phyloP scores from a whole-genome alignment of 2,329 filamentous ascomycete genomes.

The Trichoderma semiorbis region DNA sequence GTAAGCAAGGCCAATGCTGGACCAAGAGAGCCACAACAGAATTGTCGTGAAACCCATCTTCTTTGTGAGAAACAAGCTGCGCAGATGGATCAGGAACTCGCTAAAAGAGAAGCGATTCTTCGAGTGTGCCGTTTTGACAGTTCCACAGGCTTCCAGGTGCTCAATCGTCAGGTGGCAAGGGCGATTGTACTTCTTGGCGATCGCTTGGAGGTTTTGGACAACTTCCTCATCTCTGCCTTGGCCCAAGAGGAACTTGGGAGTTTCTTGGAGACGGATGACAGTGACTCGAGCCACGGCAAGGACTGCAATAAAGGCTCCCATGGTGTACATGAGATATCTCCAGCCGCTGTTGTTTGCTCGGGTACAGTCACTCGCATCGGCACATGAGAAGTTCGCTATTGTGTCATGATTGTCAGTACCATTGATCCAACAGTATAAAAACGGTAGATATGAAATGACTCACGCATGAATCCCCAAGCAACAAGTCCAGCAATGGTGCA shows the following conservation, averaged over 20 bases:
- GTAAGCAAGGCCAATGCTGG: slow-evolving; percentile 62
- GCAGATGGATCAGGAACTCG: slow-evolving; percentile 46
- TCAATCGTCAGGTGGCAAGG: slow-evolving; percentile 40
- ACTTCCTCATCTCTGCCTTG: slow-evolving; percentile 50
- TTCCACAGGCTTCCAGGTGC: slow-evolving; percentile 38
- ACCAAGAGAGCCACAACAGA: slow-evolving; percentile 64
- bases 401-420: not conserved
- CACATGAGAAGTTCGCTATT: slow-evolving; percentile 27
- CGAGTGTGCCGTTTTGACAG: slow-evolving; percentile 28
- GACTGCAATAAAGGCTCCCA: slow-evolving; percentile 44
- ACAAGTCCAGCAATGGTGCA: slow-evolving; percentile 47
- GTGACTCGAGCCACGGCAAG: slow-evolving; percentile 53
- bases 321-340: slow-evolving; percentile 48
- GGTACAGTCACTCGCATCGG: slow-evolving; percentile 37
- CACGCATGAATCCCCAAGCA: slow-evolving; percentile 46
- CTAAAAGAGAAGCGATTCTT: slow-evolving; percentile 22
- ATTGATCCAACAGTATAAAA: not conserved
- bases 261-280: slow-evolving; percentile 54
- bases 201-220: slow-evolving; percentile 38
- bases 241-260: slow-evolving; percentile 57
- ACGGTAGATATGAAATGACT: not conserved
- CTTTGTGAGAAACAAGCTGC: slow-evolving; percentile 57
- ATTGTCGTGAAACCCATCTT: slow-evolving; percentile 55
- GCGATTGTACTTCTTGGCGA: slow-evolving; percentile 40
- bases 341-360: slow-evolving; percentile 47